A percentile compares a stretch with the other conserved stretches of the same genome.
Conservation (phyloP, 208 protist genomes). For the Wallacemonas sp. region DNA sequence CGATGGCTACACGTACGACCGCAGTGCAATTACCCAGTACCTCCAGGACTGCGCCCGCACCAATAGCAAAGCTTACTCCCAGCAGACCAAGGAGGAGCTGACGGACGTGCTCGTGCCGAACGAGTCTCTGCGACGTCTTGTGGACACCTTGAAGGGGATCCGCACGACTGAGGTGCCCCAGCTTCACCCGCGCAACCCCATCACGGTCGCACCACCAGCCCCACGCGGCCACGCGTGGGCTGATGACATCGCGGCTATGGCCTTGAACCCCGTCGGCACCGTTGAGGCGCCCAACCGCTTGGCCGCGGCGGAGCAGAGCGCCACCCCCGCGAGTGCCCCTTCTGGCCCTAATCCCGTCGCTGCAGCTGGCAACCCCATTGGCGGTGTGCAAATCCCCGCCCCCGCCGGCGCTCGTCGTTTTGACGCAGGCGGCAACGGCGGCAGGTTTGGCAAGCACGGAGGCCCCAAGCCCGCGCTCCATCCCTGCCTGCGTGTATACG, state of each 20-base stretch:
- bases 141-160: conserved; percentile 58
- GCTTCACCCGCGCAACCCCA: conserved; percentile 23
- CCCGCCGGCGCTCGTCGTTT: conserved; percentile 14
- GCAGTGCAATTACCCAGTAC: conserved; percentile 62
- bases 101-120: conserved; percentile 77
- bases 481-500: conserved; percentile 88
- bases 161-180: conserved; percentile 45
- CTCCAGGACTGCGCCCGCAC: conserved; percentile 64
- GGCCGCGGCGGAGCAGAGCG: no score
- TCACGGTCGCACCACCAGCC: not conserved
- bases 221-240: not conserved
- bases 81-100: conserved; percentile 87
- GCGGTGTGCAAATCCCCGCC: conserved; percentile 22
- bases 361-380: conserved; percentile 3
- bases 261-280: conserved; percentile 10
- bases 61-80: conserved; percentile 83
- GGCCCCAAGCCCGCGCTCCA: conserved; percentile 45
- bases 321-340: conserved; percentile 21
- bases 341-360: conserved; percentile 12
- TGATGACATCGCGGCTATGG: not conserved
- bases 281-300: conserved; percentile 19
- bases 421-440: not conserved
- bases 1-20: conserved; percentile 89
- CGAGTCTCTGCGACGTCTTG: conserved; percentile 68
- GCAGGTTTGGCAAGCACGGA: not conserved